Evolutionary conservation across 2,329 filamentous ascomycete genomes (phyloP), one percentile per base, ranked within the genome.

Genomic region (Fusarium xylarioides): DNA sequence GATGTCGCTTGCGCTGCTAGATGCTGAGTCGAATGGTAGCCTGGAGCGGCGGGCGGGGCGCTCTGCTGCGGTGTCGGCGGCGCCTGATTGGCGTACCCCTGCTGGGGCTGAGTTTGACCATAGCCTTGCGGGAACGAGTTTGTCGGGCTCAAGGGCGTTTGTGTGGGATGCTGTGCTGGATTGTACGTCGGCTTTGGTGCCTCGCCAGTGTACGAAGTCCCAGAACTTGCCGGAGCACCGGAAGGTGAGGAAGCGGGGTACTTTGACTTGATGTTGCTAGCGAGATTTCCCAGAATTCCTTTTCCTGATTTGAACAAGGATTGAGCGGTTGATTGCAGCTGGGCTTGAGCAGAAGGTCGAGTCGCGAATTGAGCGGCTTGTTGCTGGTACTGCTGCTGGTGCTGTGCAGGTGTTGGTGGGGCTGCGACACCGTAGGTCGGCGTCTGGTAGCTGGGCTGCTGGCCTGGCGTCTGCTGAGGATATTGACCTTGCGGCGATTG

Each of bases 231-330:
- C n/a, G 42, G 2, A 1, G 40, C 15, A 12, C 14, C 34, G 11
- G 58, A 5, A n/a, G 53, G 19, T n/a, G 63, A 16, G 5, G 50
- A 54, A 30, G 34, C 14, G 9, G 70, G 70, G 28, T 72, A 72
- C 30, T 73, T 73, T 8, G 57, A 59, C 37, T 73, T 73, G 43
- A 73, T 73, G 53, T 70, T 73, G 21, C 56, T 73, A 1, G 70
- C 70, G 0, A 73, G 57, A 18, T 67, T 70, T 10, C 70, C 70
- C 1, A 73, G 16, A 2, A 73, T 43, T 0, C 70, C 70, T 7
- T 73, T 73, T n/a, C 70, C 66, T 0, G 63, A 52, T 7, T 73
- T 73, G 32, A 44, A 61, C 7, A 74, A 32, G 2, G 69, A 75
- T 16, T 70, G 61, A 0, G 70, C 74, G 3, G 50, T 74, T 21